These are phyloP conservation scores for Suzukiozyma palmioleophila DNA, from an alignment of 1,139 yeast genomes.

Conservation along the genomic window DNA sequence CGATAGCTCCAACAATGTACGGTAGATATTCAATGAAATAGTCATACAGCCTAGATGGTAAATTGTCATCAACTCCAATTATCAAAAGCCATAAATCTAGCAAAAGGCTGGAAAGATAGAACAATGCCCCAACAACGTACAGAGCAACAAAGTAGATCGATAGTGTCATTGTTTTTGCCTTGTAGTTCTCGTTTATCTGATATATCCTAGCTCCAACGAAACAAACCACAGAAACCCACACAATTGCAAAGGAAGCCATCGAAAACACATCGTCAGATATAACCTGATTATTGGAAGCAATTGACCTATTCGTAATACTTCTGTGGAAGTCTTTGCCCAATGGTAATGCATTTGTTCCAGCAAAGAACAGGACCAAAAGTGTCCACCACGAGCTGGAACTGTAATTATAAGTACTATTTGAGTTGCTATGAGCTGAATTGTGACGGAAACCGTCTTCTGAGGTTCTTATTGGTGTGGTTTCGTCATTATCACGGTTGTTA, in stretches of 20 bases:
- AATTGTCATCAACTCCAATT: slow-evolving; percentile 6
- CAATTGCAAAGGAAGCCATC: background rate
- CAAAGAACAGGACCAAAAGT: background rate
- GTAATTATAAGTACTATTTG: background rate
- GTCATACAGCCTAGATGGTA: slow-evolving; percentile 2
- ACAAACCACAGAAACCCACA: slow-evolving; percentile 69
- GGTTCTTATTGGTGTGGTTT: background rate
- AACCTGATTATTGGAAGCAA: background rate
- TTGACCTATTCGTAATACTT: background rate
- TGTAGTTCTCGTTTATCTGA: slow-evolving; percentile 50
- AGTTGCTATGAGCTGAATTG: too few species aligned
- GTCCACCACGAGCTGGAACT: background rate
- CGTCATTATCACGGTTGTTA: background rate
- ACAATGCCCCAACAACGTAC: slow-evolving; percentile 34
- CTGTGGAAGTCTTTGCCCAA: background rate
- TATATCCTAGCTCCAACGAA: slow-evolving; percentile 78
- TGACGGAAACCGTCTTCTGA: too few species aligned
- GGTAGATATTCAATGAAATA: slow-evolving; percentile 28
- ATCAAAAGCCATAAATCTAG: slow-evolving; percentile 22
- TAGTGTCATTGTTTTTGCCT: slow-evolving; percentile 26
- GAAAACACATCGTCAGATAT: background rate
- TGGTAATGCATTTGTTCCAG: background rate
- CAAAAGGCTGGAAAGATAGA: slow-evolving; percentile 31
- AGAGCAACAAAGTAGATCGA: slow-evolving; percentile 32
- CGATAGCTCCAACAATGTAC: slow-evolving; percentile 33